Base-by-base conservation (phyloP, 73 alveolate genomes). In the Paramecium caudatum region DNA sequence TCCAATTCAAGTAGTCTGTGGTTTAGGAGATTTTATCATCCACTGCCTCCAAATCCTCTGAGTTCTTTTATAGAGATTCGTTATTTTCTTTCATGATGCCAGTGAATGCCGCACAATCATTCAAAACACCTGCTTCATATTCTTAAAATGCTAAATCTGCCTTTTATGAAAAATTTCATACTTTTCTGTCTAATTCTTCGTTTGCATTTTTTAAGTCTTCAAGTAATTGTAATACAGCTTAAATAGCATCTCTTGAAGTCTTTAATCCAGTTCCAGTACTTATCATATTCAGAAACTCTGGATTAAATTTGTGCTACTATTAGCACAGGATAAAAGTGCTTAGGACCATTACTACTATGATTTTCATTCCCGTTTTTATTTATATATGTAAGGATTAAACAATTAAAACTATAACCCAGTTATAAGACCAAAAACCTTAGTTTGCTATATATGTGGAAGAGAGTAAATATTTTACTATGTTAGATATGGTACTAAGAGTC, bases 401-500 rank as follows among this genome's bases (percentile, higher is more conserved):
- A 55, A 55, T 21, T 21, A 55, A 55, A 21, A 21, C 45, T 55
- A 55, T 23, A 55, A 55, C 2, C 84, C 84, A 74, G 68, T 10
- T 21, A 23, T 8, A n/a, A 91, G 92, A 47, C 99, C 98, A 23
- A 85, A 91, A 69, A 94, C 96, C n/a, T 80, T 96, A 43, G 93
- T 96, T 36, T 96, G 99, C 65, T 96, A 96, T 61, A 91, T 96
- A 37, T 95, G 99, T 48, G 99, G 99, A 91, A 95, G 98, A 91
- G 98, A 96, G 95, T 96, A 91, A 47, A 3, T 3, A 19, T 1
- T 5, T 33, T 33, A 49, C 4, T 37, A 37, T 36, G 39, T 23
- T 86, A 63, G 93, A 78, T 97, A 93, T 93, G 98, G 98, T 23
- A 93, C 98, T 15, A 92, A 93, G 78, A 91, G 97, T 50, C 65